Percentiles rank a stretch among this genome's conserved stretches.
Evolutionary conservation across 2,329 filamentous ascomycete species (phyloP).

Genomic region (Apiospora hydei): DNA sequence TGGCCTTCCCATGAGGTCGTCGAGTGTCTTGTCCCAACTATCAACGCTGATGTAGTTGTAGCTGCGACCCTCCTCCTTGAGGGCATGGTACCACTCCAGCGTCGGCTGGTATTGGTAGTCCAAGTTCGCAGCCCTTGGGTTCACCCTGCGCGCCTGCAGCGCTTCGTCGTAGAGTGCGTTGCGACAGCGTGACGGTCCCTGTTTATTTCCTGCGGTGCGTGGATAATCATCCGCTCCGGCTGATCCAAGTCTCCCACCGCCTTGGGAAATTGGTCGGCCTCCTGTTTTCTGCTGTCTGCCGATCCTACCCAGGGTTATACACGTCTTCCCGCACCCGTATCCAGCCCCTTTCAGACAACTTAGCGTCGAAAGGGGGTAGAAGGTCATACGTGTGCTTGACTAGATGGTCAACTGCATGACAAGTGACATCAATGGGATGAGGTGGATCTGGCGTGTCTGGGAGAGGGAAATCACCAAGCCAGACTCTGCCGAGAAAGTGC

Average conservation of each 20-base stretch:
- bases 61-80: constrained; percentile 54
- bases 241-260: constrained; percentile 36
- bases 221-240: constrained; percentile 51
- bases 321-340: constrained; percentile 38
- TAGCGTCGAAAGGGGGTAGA: constrained; percentile 44
- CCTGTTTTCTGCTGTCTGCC: background rate
- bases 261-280: constrained; percentile 31
- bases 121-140: constrained; percentile 38
- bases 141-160: constrained; percentile 31
- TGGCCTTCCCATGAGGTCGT: background rate
- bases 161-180: constrained; percentile 55
- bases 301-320: background rate
- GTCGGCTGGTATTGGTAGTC: constrained; percentile 55
- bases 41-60: constrained; percentile 58
- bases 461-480: constrained; percentile 46
- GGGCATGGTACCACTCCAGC: constrained; percentile 58
- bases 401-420: constrained; percentile 46
- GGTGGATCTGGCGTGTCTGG: constrained; percentile 33
- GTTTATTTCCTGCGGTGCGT: constrained; percentile 48
- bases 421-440: constrained; percentile 52
- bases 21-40: constrained; percentile 45
- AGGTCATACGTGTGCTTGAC: constrained; percentile 41
- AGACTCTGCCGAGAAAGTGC: constrained; percentile 50
- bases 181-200: constrained; percentile 19
- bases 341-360: constrained; percentile 48